Base-by-base conservation (phyloP, 352 stramenopile genomes). In the Phytophthora quininea region DNA sequence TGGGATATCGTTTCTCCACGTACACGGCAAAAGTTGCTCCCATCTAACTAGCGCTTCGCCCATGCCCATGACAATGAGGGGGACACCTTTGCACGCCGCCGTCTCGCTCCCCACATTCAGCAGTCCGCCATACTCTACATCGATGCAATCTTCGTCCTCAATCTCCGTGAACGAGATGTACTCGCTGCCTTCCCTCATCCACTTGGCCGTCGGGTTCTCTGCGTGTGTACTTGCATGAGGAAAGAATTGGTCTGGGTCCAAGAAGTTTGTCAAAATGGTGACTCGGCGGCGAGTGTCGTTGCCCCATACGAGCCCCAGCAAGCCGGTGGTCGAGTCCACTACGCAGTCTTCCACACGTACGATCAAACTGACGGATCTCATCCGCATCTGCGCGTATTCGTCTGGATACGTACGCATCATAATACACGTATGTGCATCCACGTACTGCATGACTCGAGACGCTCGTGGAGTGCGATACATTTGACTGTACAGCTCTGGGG, bases 381-480 rank as follows among this genome's bases (percentile, higher is more conserved):
- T 54, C 42, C 58, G 42, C 74, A 81, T 81, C 35, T 68, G 50
- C 1, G 61, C 67, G 19, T 74, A 63, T n/a, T 71, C 67, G 27
- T 85, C 77, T 0, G 74, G 73, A 35, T 71, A 80, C 19, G 71
- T 80, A 42, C 75, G 74, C 71, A 85, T 68, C 7, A 82, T 15
- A 2, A 85, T 68, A 40, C 57, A 69, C 45, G 74, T 79, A 55
- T 77, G 62, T 29, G 66, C 71, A 32, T 85, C 74, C 54, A 82
- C 71, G 2, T 62, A 58, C 63, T 85, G 74, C 45, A 85, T 33
- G 5, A 82, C 71, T 29, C 70, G 71, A 3, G 77, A 85, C 15
- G 68, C 66, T 72, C 82, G 74, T 0, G 67, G 64, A 31, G 59
- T 77, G 7, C 67, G 67, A 45, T 85, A 85, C 56, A 85, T 72